Evolutionary conservation across 139 green algal species (phyloP).

Genomic region (Chlamydomonas sp.): DNA sequence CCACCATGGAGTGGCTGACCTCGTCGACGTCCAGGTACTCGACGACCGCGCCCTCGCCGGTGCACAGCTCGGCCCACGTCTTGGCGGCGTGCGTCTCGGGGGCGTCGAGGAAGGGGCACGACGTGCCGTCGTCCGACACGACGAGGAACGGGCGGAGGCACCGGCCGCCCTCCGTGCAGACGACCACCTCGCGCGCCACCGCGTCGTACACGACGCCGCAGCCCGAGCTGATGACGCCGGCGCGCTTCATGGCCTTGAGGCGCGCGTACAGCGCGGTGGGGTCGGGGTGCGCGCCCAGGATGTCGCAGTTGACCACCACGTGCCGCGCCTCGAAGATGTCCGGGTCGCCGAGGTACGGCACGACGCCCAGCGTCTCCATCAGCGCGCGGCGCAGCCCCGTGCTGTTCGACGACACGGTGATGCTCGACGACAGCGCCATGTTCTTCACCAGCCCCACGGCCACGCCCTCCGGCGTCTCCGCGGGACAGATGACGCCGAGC

Average conservation of each 20-base stretch:
- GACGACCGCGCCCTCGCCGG: slow-evolving; percentile 40
- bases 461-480: slow-evolving; percentile 46
- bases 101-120: slow-evolving; percentile 25
- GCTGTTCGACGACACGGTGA: background rate
- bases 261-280: background rate
- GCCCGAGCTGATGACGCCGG: background rate
- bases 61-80: background rate
- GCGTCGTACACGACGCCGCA: background rate
- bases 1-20: slow-evolving; percentile 35
- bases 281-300: background rate
- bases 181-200: background rate
- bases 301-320: slow-evolving; percentile 49
- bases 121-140: background rate
- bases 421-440: slow-evolving; percentile 40
- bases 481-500: slow-evolving; percentile 62
- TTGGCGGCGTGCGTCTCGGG: slow-evolving; percentile 42
- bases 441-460: slow-evolving; percentile 58
- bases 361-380: background rate
- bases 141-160: slow-evolving; percentile 29
- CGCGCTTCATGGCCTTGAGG: background rate
- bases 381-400: background rate
- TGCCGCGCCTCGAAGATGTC: no score
- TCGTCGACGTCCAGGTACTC: slow-evolving; percentile 61
- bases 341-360: background rate
- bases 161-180: slow-evolving; percentile 13